Conservation (phyloP, 2,329 filamentous ascomycete genomes). For the Aspergillus fumigatiaffinis region DNA sequence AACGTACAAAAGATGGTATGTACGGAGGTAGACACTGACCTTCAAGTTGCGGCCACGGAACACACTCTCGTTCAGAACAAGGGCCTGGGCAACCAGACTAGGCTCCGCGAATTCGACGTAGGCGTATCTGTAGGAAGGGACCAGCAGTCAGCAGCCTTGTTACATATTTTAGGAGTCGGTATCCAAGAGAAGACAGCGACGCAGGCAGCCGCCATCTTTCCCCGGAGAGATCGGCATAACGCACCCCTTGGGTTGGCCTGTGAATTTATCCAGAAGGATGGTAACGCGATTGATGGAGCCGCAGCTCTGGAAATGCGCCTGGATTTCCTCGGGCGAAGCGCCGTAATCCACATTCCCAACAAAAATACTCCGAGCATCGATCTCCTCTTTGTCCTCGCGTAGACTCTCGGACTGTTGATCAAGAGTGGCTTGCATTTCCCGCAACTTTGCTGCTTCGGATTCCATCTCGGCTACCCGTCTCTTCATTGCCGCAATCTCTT, state of each 20-base stretch:
- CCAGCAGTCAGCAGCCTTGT: constrained; percentile 12
- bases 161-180: constrained; percentile 9
- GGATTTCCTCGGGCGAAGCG: constrained; percentile 94
- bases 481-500: constrained; percentile 88
- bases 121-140: constrained; percentile 67
- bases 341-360: constrained; percentile 98
- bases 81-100: constrained; percentile 82
- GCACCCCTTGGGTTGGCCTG: constrained; percentile 97
- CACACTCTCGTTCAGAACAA: constrained; percentile 93
- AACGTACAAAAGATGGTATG: neutral
- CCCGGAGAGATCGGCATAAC: constrained; percentile 31
- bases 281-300: constrained; percentile 98
- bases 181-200: neutral
- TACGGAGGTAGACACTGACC: constrained; percentile 49
- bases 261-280: constrained; percentile 96
- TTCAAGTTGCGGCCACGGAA: constrained; percentile 95
- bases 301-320: constrained; percentile 96
- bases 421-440: constrained; percentile 80
- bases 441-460: constrained; percentile 78
- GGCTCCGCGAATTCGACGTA: constrained; percentile 98
- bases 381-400: constrained; percentile 89
- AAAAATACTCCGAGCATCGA: constrained; percentile 93
- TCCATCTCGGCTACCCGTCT: constrained; percentile 84
- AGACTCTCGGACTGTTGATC: constrained; percentile 81
- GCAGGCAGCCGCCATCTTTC: neutral